These are phyloP conservation scores for Colletotrichum endophyticum DNA, from an alignment of 2,329 filamentous ascomycete species.

Conservation along the genomic window DNA sequence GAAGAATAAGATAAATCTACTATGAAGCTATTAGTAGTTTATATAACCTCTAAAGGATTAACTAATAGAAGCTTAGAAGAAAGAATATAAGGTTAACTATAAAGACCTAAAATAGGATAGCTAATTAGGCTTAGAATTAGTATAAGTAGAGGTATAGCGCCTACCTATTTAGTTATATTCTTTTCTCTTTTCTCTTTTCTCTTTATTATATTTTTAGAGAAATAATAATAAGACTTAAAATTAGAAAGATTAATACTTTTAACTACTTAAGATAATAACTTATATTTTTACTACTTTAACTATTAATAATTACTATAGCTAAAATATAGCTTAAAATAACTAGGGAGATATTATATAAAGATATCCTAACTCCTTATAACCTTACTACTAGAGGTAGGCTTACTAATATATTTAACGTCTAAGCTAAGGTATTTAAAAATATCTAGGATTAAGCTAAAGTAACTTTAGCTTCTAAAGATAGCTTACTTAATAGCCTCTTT, in stretches of 20 bases:
- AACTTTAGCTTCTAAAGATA: background rate
- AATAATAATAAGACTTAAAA: too few relatives aligned
- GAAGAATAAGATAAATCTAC: background rate
- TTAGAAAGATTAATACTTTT: too few relatives aligned
- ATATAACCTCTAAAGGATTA: background rate
- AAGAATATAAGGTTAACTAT: background rate
- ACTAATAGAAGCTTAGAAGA: background rate
- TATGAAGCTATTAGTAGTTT: background rate
- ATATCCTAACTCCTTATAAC: too few relatives aligned
- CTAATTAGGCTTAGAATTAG: background rate
- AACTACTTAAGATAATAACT: too few relatives aligned
- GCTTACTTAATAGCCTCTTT: background rate
- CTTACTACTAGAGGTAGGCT: background rate
- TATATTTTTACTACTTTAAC: too few relatives aligned
- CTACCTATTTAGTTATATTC: background rate
- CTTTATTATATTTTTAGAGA: too few relatives aligned
- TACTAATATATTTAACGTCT: background rate
- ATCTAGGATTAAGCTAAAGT: background rate
- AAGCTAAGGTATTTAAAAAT: background rate
- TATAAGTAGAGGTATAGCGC: background rate
- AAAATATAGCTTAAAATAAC: too few relatives aligned
- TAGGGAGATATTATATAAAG: too few relatives aligned
- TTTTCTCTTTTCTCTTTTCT: background rate
- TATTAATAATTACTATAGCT: too few relatives aligned
- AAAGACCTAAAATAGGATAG: background rate